Evolutionary conservation across 2,329 filamentous ascomycete genomes (phyloP).

Genomic region (Aschersonia sp.): DNA sequence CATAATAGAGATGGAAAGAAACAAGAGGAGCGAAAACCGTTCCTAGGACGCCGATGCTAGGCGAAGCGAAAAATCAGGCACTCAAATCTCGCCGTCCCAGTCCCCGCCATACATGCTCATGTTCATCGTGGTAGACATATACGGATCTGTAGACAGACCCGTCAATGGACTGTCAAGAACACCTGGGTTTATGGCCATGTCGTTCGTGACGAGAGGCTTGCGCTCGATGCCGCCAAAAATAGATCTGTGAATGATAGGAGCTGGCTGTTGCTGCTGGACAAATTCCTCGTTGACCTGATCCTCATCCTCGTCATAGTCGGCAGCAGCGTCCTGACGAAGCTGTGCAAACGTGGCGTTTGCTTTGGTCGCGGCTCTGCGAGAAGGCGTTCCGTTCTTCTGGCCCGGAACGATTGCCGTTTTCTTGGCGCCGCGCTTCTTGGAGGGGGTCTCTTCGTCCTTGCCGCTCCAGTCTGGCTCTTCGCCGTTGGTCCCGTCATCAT

Average conservation of each 20-base stretch:
- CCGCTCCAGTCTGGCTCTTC: conserved; percentile 1
- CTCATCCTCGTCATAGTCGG: neutral
- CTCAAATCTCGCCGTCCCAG: neutral
- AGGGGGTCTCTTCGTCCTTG: conserved; percentile 19
- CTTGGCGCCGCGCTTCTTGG: conserved; percentile 11
- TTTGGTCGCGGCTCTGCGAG: conserved; percentile 16
- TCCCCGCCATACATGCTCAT: neutral
- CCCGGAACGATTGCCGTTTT: conserved; percentile 10
- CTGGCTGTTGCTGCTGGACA: neutral
- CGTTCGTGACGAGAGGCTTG: neutral
- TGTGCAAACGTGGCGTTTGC: conserved; percentile 20
- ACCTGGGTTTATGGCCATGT: neutral
- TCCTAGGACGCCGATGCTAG: no score
- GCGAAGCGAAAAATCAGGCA: no score
- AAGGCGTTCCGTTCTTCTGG: conserved; percentile 12
- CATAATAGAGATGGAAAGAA: no score
- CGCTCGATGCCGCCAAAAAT: neutral
- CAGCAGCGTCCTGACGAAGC: neutral
- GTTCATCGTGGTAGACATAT: neutral
- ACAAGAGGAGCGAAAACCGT: no score
- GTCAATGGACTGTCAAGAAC: neutral
- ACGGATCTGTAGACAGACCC: neutral
- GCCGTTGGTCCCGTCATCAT: conserved; percentile 10
- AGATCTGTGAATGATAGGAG: neutral
- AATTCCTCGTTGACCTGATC: neutral